Conservation (phyloP, 371 early-diverging fungal genomes). For the Umbelopsis sp. region DNA sequence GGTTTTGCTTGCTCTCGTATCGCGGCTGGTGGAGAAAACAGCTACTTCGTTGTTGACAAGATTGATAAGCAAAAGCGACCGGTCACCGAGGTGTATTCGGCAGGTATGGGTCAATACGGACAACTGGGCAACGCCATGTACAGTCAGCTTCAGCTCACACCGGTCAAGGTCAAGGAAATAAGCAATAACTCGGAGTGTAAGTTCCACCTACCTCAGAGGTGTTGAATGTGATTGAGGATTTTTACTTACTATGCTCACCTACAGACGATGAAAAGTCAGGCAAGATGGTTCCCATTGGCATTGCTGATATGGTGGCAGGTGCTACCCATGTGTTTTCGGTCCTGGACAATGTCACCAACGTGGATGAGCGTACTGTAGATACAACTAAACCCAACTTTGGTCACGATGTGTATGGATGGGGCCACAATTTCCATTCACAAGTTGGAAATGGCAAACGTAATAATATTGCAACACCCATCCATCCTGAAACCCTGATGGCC, state of each 20-base stretch:
- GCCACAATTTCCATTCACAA: constrained; percentile 40
- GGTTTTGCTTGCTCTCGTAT: constrained; percentile 26
- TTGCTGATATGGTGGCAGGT: constrained; percentile 35
- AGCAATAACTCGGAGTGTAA: constrained; percentile 40
- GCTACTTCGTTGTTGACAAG: constrained; percentile 36
- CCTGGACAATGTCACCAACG: constrained; percentile 33
- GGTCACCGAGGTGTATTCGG: constrained; percentile 18
- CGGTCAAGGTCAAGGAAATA: constrained; percentile 31
- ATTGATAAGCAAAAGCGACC: constrained; percentile 23
- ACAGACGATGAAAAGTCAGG: constrained; percentile 33
- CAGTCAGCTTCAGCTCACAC: constrained; percentile 36
- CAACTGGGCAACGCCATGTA: constrained; percentile 41
- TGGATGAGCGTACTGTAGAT: constrained; percentile 8
- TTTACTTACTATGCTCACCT: not conserved
- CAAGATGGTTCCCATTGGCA: constrained; percentile 33
- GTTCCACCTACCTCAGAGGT: not conserved
- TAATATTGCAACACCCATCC: constrained; percentile 34
- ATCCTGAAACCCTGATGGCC: constrained; percentile 35
- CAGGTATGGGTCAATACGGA: constrained; percentile 49
- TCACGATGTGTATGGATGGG: constrained; percentile 37
- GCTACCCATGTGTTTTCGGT: constrained; percentile 41
- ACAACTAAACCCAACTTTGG: constrained; percentile 25
- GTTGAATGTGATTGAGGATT: not conserved
- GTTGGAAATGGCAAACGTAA: constrained; percentile 37
- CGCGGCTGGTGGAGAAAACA: constrained; percentile 41